Evolutionary conservation across 345 rosid genomes (phyloP).

Genomic region (Tarenaya hassleriana): DNA sequence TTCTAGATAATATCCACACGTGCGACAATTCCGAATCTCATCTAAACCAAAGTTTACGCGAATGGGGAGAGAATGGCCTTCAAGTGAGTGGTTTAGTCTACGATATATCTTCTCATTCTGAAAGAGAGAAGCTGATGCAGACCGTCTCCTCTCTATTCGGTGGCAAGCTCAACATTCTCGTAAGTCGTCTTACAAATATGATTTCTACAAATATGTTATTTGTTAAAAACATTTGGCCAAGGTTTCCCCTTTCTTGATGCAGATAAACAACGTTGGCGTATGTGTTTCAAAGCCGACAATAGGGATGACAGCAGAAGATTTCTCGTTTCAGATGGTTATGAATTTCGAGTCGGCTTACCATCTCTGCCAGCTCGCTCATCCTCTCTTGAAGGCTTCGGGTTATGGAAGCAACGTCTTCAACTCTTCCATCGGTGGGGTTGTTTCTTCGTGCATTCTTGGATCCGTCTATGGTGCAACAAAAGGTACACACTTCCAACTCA

Average conservation of each 20-base stretch:
- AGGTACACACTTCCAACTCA: too few relatives aligned
- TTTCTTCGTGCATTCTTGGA: slow-evolving; percentile 44
- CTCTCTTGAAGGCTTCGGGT: slow-evolving; percentile 45
- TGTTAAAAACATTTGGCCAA: too few relatives aligned
- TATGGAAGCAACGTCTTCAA: slow-evolving; percentile 47
- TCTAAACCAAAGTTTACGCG: slow-evolving; percentile 32
- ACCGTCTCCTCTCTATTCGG: slow-evolving; percentile 30
- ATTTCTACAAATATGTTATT: too few relatives aligned
- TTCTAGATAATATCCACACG: too few relatives aligned
- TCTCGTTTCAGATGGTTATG: slow-evolving; percentile 40
- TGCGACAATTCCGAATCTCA: slow-evolving; percentile 43
- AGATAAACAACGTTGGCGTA: slow-evolving; percentile 61
- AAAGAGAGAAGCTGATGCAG: slow-evolving; percentile 37
- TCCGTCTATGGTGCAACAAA: slow-evolving; percentile 52
- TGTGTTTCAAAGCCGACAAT: slow-evolving; percentile 43
- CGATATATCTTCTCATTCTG: slow-evolving; percentile 33
- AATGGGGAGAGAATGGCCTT: slow-evolving; percentile 35
- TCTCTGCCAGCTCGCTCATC: slow-evolving; percentile 19
- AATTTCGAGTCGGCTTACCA: slow-evolving; percentile 59
- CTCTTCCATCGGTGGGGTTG: slow-evolving; percentile 52
- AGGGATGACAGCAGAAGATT: slow-evolving; percentile 41
- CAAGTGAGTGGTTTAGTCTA: slow-evolving; percentile 43
- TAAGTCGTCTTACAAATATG: not conserved
- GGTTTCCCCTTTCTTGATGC: not conserved
- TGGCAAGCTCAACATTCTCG: slow-evolving; percentile 6